Conservation (phyloP, 106 monocot genomes). For the Allium fistulosum region DNA sequence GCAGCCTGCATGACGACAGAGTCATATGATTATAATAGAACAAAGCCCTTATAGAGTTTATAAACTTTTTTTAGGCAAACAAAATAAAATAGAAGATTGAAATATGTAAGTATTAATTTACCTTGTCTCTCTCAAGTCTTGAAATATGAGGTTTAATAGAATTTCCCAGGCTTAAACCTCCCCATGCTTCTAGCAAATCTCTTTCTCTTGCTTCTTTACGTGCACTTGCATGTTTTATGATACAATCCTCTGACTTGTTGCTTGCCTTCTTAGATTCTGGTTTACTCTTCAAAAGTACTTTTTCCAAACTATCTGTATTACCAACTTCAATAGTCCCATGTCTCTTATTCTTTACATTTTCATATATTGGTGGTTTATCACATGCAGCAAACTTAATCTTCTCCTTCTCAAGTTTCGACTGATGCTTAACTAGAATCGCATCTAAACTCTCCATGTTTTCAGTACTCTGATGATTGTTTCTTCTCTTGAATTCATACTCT, state of each 20-base stretch:
- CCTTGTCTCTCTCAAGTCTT: conserved; percentile 77
- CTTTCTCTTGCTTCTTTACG: conserved; percentile 50
- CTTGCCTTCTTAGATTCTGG: conserved; percentile 35
- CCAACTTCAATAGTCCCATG: background rate
- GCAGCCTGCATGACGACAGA: conserved; percentile 40
- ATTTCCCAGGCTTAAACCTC: conserved; percentile 79
- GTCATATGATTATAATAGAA: background rate
- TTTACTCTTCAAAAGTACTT: conserved; percentile 11
- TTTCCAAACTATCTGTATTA: conserved; percentile 17
- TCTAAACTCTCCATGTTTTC: conserved; percentile 33
- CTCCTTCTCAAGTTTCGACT: conserved; percentile 71
- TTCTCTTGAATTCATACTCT: background rate
- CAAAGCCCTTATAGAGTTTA: background rate
- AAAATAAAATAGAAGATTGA: background rate
- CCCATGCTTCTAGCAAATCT: conserved; percentile 84
- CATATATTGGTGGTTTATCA: background rate
- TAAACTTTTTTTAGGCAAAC: background rate
- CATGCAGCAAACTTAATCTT: conserved; percentile 12
- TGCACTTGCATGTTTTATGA: conserved; percentile 17
- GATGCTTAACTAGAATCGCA: conserved; percentile 65
- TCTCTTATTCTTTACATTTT: conserved; percentile 1
- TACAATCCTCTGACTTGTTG: conserved; percentile 10
- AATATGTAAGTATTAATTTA: background rate
- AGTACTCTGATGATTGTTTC: conserved; percentile 4
- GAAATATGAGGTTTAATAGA: conserved; percentile 61